Percentiles rank a stretch among this genome's conserved stretches.
Conservation (phyloP, 108 stramenopile genomes). For the Hondaea fermentalgiana region DNA sequence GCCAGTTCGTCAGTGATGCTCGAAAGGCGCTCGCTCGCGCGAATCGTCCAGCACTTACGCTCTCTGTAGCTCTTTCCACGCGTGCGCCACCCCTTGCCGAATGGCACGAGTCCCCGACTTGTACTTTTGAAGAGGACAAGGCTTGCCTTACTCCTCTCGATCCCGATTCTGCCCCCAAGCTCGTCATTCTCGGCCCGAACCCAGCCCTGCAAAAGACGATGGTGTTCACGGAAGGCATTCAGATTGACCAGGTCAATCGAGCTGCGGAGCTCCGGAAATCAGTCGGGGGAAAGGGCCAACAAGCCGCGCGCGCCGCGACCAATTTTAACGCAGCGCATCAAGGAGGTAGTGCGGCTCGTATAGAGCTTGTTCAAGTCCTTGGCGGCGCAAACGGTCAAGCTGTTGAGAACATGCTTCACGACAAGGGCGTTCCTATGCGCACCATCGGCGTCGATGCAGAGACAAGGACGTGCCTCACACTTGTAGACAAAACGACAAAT, state of each 20-base stretch:
- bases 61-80: not conserved
- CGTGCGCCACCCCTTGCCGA: not conserved
- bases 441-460: not conserved
- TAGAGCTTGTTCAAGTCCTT: not conserved
- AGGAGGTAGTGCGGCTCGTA: not conserved
- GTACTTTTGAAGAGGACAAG: not conserved
- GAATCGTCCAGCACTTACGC: not conserved
- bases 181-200: constrained; percentile 14
- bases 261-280: not conserved
- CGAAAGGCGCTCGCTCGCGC: not conserved
- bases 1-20: not conserved
- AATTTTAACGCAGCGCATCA: not conserved
- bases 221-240: not conserved
- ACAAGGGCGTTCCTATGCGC: not conserved
- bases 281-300: constrained; percentile 16
- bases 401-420: not conserved
- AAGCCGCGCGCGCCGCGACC: not conserved
- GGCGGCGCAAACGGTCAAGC: not conserved
- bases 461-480: not conserved
- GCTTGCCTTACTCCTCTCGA: not conserved
- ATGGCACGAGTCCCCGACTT: not conserved
- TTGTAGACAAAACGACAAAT: not conserved
- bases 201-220: constrained; percentile 8
- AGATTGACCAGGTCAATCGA: not conserved
- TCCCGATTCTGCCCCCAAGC: not conserved